Evolutionary conservation across 2,329 filamentous ascomycete species (phyloP).

Genomic region (Xylariales sp.): DNA sequence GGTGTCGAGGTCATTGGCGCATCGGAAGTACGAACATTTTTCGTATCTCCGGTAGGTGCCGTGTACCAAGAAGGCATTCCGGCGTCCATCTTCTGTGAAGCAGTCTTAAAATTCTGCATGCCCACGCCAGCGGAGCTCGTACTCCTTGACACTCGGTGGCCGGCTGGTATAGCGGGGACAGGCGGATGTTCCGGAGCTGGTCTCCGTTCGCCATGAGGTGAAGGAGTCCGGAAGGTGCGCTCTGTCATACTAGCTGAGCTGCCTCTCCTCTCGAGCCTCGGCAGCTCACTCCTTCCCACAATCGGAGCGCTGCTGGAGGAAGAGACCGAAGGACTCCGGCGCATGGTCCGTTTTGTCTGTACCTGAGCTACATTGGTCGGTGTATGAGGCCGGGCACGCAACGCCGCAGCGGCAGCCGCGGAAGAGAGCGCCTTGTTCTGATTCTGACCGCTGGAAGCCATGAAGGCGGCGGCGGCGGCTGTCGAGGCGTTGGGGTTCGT

Average conservation of each 20-base stretch:
- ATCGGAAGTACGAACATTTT: slow-evolving; percentile 42
- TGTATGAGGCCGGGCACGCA: slow-evolving; percentile 71
- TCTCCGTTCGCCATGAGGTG: slow-evolving; percentile 44
- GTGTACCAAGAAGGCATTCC: slow-evolving; percentile 45
- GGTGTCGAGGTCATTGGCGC: slow-evolving; percentile 32
- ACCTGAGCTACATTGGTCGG: slow-evolving; percentile 77
- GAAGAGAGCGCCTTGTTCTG: slow-evolving; percentile 68
- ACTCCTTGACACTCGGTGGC: slow-evolving; percentile 29
- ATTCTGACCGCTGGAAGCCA: slow-evolving; percentile 54
- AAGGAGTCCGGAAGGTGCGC: slow-evolving; percentile 79
- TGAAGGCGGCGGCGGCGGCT: slow-evolving; percentile 79
- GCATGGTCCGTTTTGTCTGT: slow-evolving; percentile 79
- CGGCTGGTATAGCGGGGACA: slow-evolving; percentile 64
- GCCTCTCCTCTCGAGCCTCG: slow-evolving; percentile 55
- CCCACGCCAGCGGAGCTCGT: slow-evolving; percentile 37
- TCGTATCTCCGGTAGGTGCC: slow-evolving; percentile 38
- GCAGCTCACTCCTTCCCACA: slow-evolving; percentile 31
- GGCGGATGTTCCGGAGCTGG: slow-evolving; percentile 56
- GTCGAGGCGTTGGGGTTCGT: slow-evolving; percentile 70
- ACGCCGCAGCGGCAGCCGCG: slow-evolving; percentile 79
- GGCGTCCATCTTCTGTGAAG: slow-evolving; percentile 45
- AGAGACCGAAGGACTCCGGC: slow-evolving; percentile 67
- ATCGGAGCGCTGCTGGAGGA: slow-evolving; percentile 45
- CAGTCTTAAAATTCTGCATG: slow-evolving; percentile 46
- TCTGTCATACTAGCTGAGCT: slow-evolving; percentile 84